Base-by-base conservation (phyloP, 2,329 filamentous ascomycete species). In the Tympanopsis confertula region DNA sequence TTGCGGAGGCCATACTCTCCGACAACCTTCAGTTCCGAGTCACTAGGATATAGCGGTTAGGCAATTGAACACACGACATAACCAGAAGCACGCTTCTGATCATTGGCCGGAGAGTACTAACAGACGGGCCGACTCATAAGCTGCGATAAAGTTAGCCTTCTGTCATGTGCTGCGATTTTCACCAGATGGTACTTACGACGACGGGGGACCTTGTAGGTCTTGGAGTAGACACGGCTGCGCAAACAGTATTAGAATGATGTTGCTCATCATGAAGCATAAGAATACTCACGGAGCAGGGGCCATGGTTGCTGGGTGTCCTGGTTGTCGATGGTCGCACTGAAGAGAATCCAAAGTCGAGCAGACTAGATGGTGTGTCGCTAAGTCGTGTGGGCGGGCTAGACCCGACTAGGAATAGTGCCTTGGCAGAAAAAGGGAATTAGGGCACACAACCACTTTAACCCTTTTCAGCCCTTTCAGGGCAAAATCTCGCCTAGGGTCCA, bases 1-100 rank as follows among this genome's bases (percentile, higher is more conserved):
- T 98, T 98, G 73, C 88, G 86, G 60, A 98, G 86, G 73, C 91
- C 91, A 78, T 93, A 98, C 77, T 98, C 91, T 72, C 91, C 91
- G 61, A 98, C 89, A 70, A 91, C 83, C 85, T 98, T 98, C 71
- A 98, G 74, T 77, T 98, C 91, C 63, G 88, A 86, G 77, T 98
- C 91, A 76, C 91, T 96, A 74, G 62, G 48, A 51, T 58, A 54
- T 52, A 50, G 57, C 48, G 37, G 35, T 46, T 41, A 46, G 47
- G 52, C 62, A 59, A 58, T 74, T 84, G 78, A 83, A 79, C 75
- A 79, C 76, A 75, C 84, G 89, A 94, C 88, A 66, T 96, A 74
- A 88, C 80, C 78, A 85, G 85, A 94, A 86, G 62, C 87, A 88
- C 85, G 88, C 89, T 94, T 82, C 65, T 77, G 76, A 80, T 94